Base-by-base conservation (phyloP, 2,329 filamentous ascomycete genomes). In the Fusarium oligoseptatum region DNA sequence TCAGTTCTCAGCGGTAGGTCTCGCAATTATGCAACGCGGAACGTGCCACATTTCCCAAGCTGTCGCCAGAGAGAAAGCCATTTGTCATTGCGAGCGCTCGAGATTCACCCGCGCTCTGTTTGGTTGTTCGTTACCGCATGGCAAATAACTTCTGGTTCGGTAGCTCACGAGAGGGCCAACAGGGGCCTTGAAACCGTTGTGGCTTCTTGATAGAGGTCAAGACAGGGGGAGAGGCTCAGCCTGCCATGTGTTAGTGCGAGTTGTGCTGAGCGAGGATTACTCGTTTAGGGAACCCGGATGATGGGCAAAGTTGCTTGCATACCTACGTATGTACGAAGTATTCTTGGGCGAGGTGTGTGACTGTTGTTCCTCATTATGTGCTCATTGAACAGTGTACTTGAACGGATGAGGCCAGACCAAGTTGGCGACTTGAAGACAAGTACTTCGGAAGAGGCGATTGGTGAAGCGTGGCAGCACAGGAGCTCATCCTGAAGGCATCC, bases 221-320 rank as follows among this genome's bases (percentile, higher is more conserved):
- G 43, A 55, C 43, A 66, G 68, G 64, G 65, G 60, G 61, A 57
- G 56, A 70, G 61, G 66, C 70, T 72, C 61, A 67, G 55, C 68
- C 71, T 52, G 52, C 68, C 55, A 48, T 39, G 32, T 34, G 60
- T 60, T 48, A 71, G 61, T 55, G 61, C 41, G 39, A 52, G 60
- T 12, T 24, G 39, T 68, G 17, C 32, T 69, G 65, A 64, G 29
- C 37, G 60, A 74, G 77, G 71, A 27, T 75, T 79, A 76, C 77
- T 72, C 27, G 34, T 70, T 78, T 71, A 20, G 76, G 77, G 29
- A 79, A 78, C 65, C 77, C 77, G 77, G 63, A 20, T 67, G 41
- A 69, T 67, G 41, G 52, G 22, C 50, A 50, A 65, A 57, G 32
- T 14, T 61, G 41, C 37, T 29, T 34, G 43, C 43, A 17, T 58